Evolutionary conservation across 2,329 filamentous ascomycete genomes (phyloP).

Genomic region (Verticillium tricorpus): DNA sequence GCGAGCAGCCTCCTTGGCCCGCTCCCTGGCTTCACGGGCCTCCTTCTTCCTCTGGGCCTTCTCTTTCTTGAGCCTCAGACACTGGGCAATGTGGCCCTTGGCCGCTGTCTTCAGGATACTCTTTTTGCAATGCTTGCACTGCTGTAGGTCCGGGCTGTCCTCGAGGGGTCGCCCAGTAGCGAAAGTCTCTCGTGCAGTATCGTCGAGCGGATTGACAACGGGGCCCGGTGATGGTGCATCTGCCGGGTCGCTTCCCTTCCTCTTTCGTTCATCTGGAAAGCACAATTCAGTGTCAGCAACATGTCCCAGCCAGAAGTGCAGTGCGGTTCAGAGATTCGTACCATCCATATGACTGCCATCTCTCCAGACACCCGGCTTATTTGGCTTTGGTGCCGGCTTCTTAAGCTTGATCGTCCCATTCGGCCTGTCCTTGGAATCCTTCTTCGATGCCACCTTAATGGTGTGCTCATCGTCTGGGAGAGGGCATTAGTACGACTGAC

Average conservation of each 20-base stretch:
- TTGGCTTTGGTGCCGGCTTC: conserved; percentile 57
- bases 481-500: neutral
- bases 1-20: conserved; percentile 57
- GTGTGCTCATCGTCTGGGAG: conserved; percentile 49
- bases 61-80: conserved; percentile 78
- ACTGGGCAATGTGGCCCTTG: conserved; percentile 76
- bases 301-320: neutral
- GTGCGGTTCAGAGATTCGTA: conserved; percentile 22
- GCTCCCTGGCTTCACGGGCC: conserved; percentile 64
- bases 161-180: conserved; percentile 75
- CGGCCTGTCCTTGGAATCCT: conserved; percentile 36
- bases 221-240: conserved; percentile 46
- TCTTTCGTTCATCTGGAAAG: conserved; percentile 49
- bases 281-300: neutral
- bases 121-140: conserved; percentile 94
- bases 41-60: conserved; percentile 76
- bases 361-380: conserved; percentile 66
- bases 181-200: conserved; percentile 73
- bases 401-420: conserved; percentile 58
- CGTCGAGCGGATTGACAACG: conserved; percentile 66
- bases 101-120: conserved; percentile 72
- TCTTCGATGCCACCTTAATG: conserved; percentile 60
- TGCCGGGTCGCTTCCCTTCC: conserved; percentile 37
- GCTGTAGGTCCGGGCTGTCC: conserved; percentile 71
- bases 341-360: conserved; percentile 62